A percentile compares a stretch with the other conserved stretches of the same genome.
Evolutionary conservation across 2,329 filamentous ascomycete species (phyloP).

Genomic region (Cercospora sojina): DNA sequence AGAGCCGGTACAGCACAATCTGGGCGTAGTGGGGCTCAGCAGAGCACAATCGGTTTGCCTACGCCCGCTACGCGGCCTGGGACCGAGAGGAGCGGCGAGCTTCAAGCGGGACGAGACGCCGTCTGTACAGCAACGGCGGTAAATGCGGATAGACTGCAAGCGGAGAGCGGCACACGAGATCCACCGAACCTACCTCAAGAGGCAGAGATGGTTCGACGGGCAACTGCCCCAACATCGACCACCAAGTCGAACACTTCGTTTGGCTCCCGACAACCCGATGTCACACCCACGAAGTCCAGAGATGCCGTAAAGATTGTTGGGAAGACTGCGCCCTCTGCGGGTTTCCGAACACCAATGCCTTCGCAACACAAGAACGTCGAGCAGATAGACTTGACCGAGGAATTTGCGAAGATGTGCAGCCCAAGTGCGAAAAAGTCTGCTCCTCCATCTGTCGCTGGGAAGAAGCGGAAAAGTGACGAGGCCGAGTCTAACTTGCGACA

Average conservation of each 20-base stretch:
- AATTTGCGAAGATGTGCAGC: conserved; percentile 25
- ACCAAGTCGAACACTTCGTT: conserved; percentile 39
- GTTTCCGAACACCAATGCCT: neutral
- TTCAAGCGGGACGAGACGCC: neutral
- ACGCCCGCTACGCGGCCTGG: neutral
- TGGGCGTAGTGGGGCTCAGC: neutral
- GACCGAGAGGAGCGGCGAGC: neutral
- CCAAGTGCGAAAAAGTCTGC: conserved; percentile 21
- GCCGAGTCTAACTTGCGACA: conserved; percentile 35
- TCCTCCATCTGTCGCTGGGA: conserved; percentile 25
- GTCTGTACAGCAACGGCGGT: neutral
- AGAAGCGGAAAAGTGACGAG: conserved; percentile 51
- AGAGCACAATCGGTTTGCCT: neutral
- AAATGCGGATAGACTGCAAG: neutral
- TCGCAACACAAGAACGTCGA: conserved; percentile 26
- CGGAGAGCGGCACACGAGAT: neutral
- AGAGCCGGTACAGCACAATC: neutral
- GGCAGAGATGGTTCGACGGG: conserved; percentile 46
- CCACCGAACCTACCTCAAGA: neutral
- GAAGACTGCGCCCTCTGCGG: neutral
- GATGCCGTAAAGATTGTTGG: neutral
- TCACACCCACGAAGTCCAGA: conserved; percentile 18
- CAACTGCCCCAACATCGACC: conserved; percentile 45
- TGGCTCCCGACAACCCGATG: conserved; percentile 3
- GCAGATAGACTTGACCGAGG: conserved; percentile 39